Base-by-base conservation (phyloP, 2,329 filamentous ascomycete species). In the Sporothrix curviconia region DNA sequence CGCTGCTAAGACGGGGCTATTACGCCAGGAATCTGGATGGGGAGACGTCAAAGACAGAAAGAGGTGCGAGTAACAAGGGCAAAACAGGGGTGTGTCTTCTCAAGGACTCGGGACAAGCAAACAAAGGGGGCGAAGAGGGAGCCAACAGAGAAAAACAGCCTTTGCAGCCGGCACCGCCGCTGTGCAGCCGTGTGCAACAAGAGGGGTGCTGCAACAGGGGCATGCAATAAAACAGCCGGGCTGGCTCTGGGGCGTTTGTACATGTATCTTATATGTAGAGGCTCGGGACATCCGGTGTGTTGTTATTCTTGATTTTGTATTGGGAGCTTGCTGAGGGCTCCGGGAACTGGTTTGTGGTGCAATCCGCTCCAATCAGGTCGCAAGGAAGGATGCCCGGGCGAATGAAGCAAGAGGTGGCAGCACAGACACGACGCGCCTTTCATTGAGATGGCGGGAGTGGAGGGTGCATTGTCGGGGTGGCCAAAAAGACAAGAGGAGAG, bases 351-450 rank as follows among this genome's bases (percentile, higher is more conserved):
- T 37, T 8, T 46, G 52, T n/a, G n/a, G n/a, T n/a, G n/a, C n/a
- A n/a, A 42, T 55, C 52, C 52, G 52, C 52, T 36, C 52, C 52
- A 55, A 55, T 44, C 42, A 55, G 42, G n/a, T 7, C 17, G 17
- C 32, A 49, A 15, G 39, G 39, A 28, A 56, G 54, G 44, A 14
- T 57, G n/a, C 12, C 8, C 30, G 24, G 15, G 47, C 32, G 39
- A 15, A 47, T 14, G 24, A 47, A 15, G 30, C 22, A 17, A 15
- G 14, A 22, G n/a, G 25, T 36, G 24, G 55, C 8, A 32, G n/a
- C n/a, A 47, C 25, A 22, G 46, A 46, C 22, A 46, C 50, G 37
- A 56, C n/a, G n/a, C n/a, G n/a, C n/a, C n/a, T n/a, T n/a, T n/a
- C n/a, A n/a, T n/a, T n/a, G n/a, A n/a, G n/a, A n/a, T n/a, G n/a